phyloP scores from a whole-genome alignment of 2,329 filamentous ascomycete genomes.

The Epichloe gansuensis region DNA sequence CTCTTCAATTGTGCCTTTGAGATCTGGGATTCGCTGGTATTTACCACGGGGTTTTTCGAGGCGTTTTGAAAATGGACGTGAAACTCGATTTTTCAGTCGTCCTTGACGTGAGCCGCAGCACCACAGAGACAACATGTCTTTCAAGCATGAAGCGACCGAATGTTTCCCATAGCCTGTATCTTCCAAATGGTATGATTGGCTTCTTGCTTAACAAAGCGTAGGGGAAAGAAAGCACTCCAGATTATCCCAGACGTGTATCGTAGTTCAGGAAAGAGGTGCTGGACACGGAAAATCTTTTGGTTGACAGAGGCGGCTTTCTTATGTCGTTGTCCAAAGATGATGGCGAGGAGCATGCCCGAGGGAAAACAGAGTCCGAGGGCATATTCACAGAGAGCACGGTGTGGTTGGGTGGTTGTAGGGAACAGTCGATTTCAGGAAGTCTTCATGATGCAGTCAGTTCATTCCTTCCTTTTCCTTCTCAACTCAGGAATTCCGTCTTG shows the following conservation, averaged over 20 bases:
- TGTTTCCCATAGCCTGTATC: not conserved
- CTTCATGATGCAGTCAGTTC: not conserved
- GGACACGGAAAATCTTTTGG: not conserved
- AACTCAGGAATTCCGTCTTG: not conserved
- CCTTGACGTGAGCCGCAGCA: conserved; percentile 13
- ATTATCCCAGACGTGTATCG: not conserved
- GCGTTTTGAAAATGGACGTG: conserved; percentile 7
- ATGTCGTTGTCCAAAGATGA: not conserved
- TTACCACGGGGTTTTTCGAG: conserved; percentile 4
- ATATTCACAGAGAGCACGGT: not conserved
- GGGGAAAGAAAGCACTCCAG: not conserved
- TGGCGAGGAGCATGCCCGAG: not conserved
- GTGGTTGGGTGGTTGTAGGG: not conserved
- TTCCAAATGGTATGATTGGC: not conserved
- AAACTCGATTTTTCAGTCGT: conserved; percentile 6
- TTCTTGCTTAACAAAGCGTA: not conserved
- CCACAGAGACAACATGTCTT: conserved; percentile 12
- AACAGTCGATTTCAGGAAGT: not conserved
- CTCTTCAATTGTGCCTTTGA: conserved; percentile 1
- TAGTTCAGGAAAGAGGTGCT: not conserved
- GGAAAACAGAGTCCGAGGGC: not conserved
- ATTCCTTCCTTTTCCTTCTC: not conserved
- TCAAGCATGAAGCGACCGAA: not conserved
- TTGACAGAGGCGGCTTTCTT: not conserved
- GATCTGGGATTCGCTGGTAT: conserved; percentile 1